Evolutionary conservation across 2,329 filamentous ascomycete species (phyloP).

Genomic region (Ophiostoma montium): DNA sequence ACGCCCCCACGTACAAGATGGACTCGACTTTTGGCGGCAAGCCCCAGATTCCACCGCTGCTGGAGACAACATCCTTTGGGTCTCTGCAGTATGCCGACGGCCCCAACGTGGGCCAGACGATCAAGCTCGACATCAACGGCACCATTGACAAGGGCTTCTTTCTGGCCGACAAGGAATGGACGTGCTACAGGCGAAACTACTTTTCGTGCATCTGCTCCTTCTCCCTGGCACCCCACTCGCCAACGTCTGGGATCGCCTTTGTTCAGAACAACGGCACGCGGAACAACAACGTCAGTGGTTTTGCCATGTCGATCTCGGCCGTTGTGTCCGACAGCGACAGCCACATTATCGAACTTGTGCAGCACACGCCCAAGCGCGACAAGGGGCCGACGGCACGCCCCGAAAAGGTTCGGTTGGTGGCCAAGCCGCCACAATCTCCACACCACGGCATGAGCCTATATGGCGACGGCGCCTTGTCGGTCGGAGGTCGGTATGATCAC

Average conservation of each 20-base stretch:
- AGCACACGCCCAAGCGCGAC: conserved; percentile 85
- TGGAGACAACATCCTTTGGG: conserved; percentile 36
- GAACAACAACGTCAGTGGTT: conserved; percentile 53
- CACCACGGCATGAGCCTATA: conserved; percentile 32
- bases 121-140: conserved; percentile 62
- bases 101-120: conserved; percentile 26
- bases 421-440: conserved; percentile 42
- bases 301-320: conserved; percentile 75
- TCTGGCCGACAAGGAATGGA: conserved; percentile 68
- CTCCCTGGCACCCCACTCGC: conserved; percentile 44
- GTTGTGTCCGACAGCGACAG: conserved; percentile 62
- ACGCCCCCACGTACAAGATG: conserved; percentile 33
- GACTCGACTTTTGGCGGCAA: conserved; percentile 30
- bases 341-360: conserved; percentile 70
- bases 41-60: conserved; percentile 37
- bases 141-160: conserved; percentile 88
- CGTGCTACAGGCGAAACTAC: conserved; percentile 84
- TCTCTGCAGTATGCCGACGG: conserved; percentile 48
- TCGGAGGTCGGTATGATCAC: conserved; percentile 26
- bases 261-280: conserved; percentile 35
- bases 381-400: conserved; percentile 71
- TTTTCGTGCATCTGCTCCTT: conserved; percentile 77
- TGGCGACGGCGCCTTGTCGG: conserved; percentile 6
- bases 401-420: conserved; percentile 51
- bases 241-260: conserved; percentile 35